Conservation (phyloP, 495 filamentous ascomycete genomes). For the Neurospora tetrasperma region DNA sequence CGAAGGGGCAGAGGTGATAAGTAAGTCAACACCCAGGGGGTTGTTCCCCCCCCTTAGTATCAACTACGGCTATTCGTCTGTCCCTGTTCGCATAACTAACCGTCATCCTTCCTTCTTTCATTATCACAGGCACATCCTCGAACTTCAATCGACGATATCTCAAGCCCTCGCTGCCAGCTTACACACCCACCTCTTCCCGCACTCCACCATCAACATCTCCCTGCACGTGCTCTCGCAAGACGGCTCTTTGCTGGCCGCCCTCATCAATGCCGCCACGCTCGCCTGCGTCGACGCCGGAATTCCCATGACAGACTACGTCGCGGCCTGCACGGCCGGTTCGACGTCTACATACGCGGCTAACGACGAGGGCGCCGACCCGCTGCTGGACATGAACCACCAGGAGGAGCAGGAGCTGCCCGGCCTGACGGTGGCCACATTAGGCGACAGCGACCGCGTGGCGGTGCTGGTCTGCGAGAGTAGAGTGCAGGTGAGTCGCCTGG, state of each 20-base stretch:
- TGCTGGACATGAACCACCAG: slow-evolving; percentile 74
- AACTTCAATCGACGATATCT: slow-evolving; percentile 68
- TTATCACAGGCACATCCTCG: slow-evolving; percentile 55
- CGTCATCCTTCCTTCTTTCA: neutral
- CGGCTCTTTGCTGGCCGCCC: slow-evolving; percentile 79
- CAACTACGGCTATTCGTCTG: too few species aligned
- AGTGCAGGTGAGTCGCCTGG: slow-evolving; percentile 64
- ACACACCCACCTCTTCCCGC: slow-evolving; percentile 81
- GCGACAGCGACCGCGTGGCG: slow-evolving; percentile 58
- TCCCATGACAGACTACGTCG: slow-evolving; percentile 83
- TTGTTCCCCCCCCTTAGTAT: neutral
- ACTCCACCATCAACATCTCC: slow-evolving; percentile 70
- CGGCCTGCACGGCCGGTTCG: slow-evolving; percentile 78
- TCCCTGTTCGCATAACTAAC: neutral
- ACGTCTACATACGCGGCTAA: slow-evolving; percentile 54
- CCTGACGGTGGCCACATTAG: slow-evolving; percentile 74
- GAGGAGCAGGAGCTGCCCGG: slow-evolving; percentile 89
- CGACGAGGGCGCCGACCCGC: slow-evolving; percentile 66
- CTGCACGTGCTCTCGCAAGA: slow-evolving; percentile 86
- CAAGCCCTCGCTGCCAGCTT: slow-evolving; percentile 62
- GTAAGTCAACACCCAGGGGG: slow-evolving; percentile 32
- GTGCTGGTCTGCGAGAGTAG: slow-evolving; percentile 78
- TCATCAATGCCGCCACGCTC: slow-evolving; percentile 84
- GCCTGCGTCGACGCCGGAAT: slow-evolving; percentile 91
- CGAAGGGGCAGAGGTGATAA: slow-evolving; percentile 62